Conservation (phyloP, 306 rosid genomes). For the Bauhinia variegata region DNA sequence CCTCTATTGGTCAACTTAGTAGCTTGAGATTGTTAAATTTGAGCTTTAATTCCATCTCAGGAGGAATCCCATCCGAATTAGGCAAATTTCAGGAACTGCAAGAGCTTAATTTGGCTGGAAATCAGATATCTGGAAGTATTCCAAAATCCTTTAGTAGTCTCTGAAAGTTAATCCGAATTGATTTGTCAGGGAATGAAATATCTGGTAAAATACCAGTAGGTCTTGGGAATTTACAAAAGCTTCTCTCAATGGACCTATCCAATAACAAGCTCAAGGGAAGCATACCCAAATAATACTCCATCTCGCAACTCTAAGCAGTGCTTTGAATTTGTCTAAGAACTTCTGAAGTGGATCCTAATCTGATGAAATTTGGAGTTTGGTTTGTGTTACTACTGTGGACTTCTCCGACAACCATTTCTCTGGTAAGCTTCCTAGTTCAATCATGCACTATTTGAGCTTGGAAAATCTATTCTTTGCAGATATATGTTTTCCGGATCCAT, state of each 20-base stretch:
- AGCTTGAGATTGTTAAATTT: slow-evolving; percentile 63
- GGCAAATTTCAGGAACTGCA: slow-evolving; percentile 57
- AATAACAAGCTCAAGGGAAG: slow-evolving; percentile 65
- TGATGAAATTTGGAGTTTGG: slow-evolving; percentile 44
- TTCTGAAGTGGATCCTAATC: slow-evolving; percentile 66
- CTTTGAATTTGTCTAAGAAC: slow-evolving; percentile 66
- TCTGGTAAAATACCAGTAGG: slow-evolving; percentile 47
- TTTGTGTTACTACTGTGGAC: slow-evolving; percentile 52
- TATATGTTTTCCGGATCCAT: slow-evolving; percentile 68
- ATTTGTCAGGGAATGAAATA: slow-evolving; percentile 62
- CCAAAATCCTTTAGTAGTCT: slow-evolving; percentile 67
- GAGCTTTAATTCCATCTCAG: slow-evolving; percentile 57
- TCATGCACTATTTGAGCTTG: slow-evolving; percentile 59
- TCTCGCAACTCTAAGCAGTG: slow-evolving; percentile 52
- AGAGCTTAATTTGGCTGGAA: slow-evolving; percentile 49
- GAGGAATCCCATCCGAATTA: slow-evolving; percentile 66
- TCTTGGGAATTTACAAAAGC: slow-evolving; percentile 53
- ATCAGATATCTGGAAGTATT: slow-evolving; percentile 56
- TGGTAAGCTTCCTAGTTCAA: slow-evolving; percentile 61
- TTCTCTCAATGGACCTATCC: slow-evolving; percentile 67
- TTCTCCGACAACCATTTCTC: slow-evolving; percentile 57
- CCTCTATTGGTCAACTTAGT: slow-evolving; percentile 60
- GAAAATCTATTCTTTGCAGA: slow-evolving; percentile 52
- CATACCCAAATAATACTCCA: slow-evolving; percentile 58
- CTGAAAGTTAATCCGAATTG: slow-evolving; percentile 48